Evolutionary conservation across 2,329 filamentous ascomycete species (phyloP), one percentile per base, ranked within the genome.

Genomic region (Fusarium austroafricanum): DNA sequence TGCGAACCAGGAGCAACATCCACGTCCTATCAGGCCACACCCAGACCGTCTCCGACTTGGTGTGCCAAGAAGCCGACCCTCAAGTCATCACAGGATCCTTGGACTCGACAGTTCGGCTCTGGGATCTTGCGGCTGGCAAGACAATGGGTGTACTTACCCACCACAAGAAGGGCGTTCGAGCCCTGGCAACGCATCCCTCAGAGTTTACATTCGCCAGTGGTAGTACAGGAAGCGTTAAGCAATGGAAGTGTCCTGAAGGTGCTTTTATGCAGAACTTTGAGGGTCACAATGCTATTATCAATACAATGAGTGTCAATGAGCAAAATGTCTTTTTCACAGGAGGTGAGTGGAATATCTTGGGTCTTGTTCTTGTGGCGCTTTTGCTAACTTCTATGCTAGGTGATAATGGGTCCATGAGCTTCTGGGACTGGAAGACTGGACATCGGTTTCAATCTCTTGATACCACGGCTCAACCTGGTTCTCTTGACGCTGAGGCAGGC

Each of bases 261-360:
- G 93, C 93, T 17, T 98, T 99, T 77, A 99, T 99, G 96, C 94
- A 97, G 79, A 98, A 98, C 77, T 98, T 98, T 75, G 93, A 97
- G 42, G 95, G 95, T 6, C 95, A 98, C 76, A 97, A 97, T 75
- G 89, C 93, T 62, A 96, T 99, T 77, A 95, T 99, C 82, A 99
- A 99, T 80, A 94, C 94, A 0, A 82, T 99, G 44, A 87, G 93
- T 42, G 94, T 96, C 31, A 99, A 99, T 78, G 92, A 96, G 74
- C 93, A 97, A 77, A 96, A 97, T 73, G 93, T 98, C 17, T 81
- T 99, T 61, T 97, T 99, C 79, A 96, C 94, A 4, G 96, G 96
- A 57, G 95, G 81, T 82, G 63, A 65, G 80, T 67, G 11, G 14
- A 21, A 10, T 9, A 3, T 10, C 26, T 18, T 26, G 5, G 4